Conservation (phyloP, 75 land plant species). For the Ceratopteris richardii region DNA sequence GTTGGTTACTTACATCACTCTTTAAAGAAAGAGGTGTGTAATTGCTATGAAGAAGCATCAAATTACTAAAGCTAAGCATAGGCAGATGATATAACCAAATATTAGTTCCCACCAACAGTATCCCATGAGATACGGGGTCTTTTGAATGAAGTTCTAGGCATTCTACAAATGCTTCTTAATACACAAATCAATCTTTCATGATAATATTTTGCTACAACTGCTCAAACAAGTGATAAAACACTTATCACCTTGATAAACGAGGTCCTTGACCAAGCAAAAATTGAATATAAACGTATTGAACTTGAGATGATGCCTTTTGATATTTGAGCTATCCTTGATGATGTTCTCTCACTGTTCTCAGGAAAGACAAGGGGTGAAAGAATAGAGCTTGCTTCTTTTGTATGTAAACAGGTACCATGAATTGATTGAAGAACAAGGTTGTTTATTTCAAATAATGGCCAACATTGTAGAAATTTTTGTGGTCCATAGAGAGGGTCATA, state of each 20-base stretch:
- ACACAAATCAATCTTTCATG: slow-evolving; percentile 55
- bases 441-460: slow-evolving; percentile 55
- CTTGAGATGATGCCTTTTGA: slow-evolving; percentile 62
- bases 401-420: slow-evolving; percentile 50
- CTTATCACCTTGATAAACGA: slow-evolving; percentile 55
- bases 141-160: slow-evolving; percentile 69
- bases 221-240: slow-evolving; percentile 56
- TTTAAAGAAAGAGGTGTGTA: no score
- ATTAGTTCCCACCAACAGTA: slow-evolving; percentile 71
- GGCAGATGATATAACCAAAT: slow-evolving; percentile 60
- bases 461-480: slow-evolving; percentile 63
- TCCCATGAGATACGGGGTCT: slow-evolving; percentile 73
- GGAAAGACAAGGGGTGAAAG: slow-evolving; percentile 50
- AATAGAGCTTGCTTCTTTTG: slow-evolving; percentile 57
- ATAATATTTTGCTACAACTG: slow-evolving; percentile 51
- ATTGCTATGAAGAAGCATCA: no score
- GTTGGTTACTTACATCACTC: no score
- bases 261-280: slow-evolving; percentile 68
- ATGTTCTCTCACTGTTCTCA: slow-evolving; percentile 52
- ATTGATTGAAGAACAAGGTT: slow-evolving; percentile 52
- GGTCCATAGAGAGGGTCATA: slow-evolving; percentile 60
- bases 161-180: slow-evolving; percentile 67
- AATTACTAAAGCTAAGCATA: no score
- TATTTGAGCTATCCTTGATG: slow-evolving; percentile 44
- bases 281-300: slow-evolving; percentile 61